Evolutionary conservation across 129 eudicot genomes (phyloP).

Genomic region (Escallonia rubra): DNA sequence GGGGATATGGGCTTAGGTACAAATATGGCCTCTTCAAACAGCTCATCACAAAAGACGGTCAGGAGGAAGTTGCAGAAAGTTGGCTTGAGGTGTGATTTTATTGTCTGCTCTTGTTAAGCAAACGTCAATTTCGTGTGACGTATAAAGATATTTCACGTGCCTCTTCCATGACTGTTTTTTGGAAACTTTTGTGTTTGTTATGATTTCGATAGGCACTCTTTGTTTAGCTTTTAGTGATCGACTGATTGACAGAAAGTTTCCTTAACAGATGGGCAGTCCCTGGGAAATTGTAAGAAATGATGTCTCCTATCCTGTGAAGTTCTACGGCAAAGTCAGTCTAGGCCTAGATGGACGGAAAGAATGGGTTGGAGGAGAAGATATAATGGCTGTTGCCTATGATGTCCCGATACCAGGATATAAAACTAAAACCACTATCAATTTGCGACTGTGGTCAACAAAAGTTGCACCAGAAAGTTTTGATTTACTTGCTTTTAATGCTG

Average conservation of each 20-base stretch:
- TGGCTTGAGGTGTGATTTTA: slow-evolving; percentile 53
- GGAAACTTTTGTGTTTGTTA: neutral
- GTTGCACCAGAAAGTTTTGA: slow-evolving; percentile 56
- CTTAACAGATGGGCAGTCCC: slow-evolving; percentile 61
- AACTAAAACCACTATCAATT: slow-evolving; percentile 73
- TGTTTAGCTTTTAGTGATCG: neutral
- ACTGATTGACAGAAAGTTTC: slow-evolving; percentile 6
- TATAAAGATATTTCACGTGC: neutral
- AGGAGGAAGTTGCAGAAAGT: slow-evolving; percentile 72
- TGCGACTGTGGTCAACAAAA: slow-evolving; percentile 75
- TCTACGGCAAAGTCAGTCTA: slow-evolving; percentile 54
- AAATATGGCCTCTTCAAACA: slow-evolving; percentile 65
- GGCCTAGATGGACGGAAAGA: slow-evolving; percentile 58
- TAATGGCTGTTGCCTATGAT: slow-evolving; percentile 77
- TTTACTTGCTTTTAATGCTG: slow-evolving; percentile 64
- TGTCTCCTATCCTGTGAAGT: slow-evolving; percentile 54
- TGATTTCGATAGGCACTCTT: neutral
- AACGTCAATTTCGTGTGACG: neutral
- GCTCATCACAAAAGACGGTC: slow-evolving; percentile 63
- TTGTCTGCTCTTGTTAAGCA: slow-evolving; percentile 6
- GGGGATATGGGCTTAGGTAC: slow-evolving; percentile 73
- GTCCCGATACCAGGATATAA: slow-evolving; percentile 87
- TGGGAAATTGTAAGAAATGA: slow-evolving; percentile 72
- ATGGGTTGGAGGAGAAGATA: slow-evolving; percentile 82
- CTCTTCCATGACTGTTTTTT: neutral